phyloP scores from a whole-genome alignment of 177 flowering plant genomes.

The Vitis hybrid region DNA sequence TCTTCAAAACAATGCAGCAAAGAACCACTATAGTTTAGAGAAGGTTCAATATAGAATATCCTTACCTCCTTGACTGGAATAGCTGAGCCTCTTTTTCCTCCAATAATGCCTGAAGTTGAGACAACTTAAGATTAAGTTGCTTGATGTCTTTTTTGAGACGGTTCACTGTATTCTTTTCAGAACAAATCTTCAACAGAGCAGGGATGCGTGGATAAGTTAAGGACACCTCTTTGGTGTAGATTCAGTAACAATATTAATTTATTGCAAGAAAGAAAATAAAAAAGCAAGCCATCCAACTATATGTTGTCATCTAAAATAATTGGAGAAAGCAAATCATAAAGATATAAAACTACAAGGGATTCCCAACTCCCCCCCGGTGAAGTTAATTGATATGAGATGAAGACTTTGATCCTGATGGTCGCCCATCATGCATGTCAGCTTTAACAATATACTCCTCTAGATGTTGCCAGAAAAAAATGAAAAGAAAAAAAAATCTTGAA shows the following conservation, averaged over 20 bases:
- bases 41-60: constrained; percentile 5
- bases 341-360: background rate
- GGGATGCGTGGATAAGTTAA: constrained; percentile 78
- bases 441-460: too few relatives aligned
- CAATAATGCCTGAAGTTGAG: constrained; percentile 76
- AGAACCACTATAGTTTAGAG: background rate
- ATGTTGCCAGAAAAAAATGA: too few relatives aligned
- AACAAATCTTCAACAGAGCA: constrained; percentile 76
- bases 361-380: background rate
- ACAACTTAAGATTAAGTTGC: constrained; percentile 67
- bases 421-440: too few relatives aligned
- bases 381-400: background rate
- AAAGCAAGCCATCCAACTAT: too few relatives aligned
- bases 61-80: constrained; percentile 54
- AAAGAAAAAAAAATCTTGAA: too few relatives aligned
- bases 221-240: constrained; percentile 28
- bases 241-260: background rate
- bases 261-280: background rate
- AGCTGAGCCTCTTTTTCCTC: constrained; percentile 80
- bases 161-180: constrained; percentile 68
- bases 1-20: constrained; percentile 4
- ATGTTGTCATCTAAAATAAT: too few relatives aligned
- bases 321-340: too few relatives aligned
- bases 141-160: constrained; percentile 77
- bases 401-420: too few relatives aligned